These are phyloP conservation scores for Clitopilus passeckerianus DNA, from an alignment of 768 basidiomycete species.

Conservation along the genomic window DNA sequence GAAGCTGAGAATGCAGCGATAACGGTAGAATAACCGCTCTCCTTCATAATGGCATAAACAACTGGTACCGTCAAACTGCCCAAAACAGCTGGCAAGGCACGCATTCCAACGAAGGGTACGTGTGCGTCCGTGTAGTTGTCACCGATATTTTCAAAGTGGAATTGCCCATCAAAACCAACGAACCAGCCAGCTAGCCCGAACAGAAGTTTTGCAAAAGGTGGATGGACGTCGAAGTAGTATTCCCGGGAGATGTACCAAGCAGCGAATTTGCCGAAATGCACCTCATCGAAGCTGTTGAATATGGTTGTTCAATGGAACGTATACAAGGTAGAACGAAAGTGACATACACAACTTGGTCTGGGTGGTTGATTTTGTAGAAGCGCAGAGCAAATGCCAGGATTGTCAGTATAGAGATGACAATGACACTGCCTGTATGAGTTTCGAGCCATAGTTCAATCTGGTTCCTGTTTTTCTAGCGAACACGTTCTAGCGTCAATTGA, in stretches of 20 bases:
- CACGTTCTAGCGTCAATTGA: conserved; percentile 4
- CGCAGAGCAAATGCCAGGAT: conserved; percentile 76
- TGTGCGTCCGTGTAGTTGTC: conserved; percentile 84
- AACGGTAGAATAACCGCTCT: conserved; percentile 91
- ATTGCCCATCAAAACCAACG: conserved; percentile 92
- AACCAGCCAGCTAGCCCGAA: conserved; percentile 95
- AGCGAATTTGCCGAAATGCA: conserved; percentile 98
- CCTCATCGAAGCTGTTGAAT: conserved; percentile 81
- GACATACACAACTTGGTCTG: conserved; percentile 90
- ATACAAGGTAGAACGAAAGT: too few relatives aligned
- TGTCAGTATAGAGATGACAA: conserved; percentile 62
- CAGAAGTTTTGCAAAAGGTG: conserved; percentile 93
- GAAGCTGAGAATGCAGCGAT: conserved; percentile 87
- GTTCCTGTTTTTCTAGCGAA: conserved; percentile 49
- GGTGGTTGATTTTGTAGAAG: conserved; percentile 93
- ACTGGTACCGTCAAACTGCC: conserved; percentile 88
- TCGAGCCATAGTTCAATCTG: conserved; percentile 59
- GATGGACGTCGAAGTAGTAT: conserved; percentile 99
- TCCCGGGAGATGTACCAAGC: conserved; percentile 88
- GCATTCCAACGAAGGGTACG: conserved; percentile 93
- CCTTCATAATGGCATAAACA: conserved; percentile 96
- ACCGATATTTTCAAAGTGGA: conserved; percentile 92
- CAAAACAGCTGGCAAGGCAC: conserved; percentile 87
- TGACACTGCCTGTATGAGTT: conserved; percentile 54
- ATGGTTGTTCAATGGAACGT: too few relatives aligned